Evolutionary conservation across 768 basidiomycete species (phyloP).

Genomic region (Lactifluus subvellereus): DNA sequence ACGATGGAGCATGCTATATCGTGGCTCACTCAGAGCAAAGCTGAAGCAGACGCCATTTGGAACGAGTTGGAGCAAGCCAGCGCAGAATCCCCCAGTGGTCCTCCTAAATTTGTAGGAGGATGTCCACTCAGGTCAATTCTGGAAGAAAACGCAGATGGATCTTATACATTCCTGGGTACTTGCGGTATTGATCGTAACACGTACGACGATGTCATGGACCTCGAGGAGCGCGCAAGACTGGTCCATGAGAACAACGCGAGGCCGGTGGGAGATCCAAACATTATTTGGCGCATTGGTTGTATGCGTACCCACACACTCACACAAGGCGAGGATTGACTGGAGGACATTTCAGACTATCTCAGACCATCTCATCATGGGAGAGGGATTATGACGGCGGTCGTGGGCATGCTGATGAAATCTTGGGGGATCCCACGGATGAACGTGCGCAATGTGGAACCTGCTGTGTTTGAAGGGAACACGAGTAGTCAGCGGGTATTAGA

Average conservation of each 20-base stretch:
- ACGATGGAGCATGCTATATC: slow-evolving; percentile 34
- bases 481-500: slow-evolving; percentile 61
- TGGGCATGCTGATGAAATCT: slow-evolving; percentile 45
- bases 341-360: slow-evolving; percentile 46
- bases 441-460: slow-evolving; percentile 40
- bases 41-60: slow-evolving; percentile 26
- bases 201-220: slow-evolving; percentile 34
- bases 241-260: slow-evolving; percentile 39
- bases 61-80: slow-evolving; percentile 28
- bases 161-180: slow-evolving; percentile 48
- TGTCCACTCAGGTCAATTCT: slow-evolving; percentile 16
- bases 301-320: slow-evolving; percentile 18
- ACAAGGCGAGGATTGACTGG: neutral
- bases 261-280: slow-evolving; percentile 45
- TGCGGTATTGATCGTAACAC: slow-evolving; percentile 34
- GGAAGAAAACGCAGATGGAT: slow-evolving; percentile 36
- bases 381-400: slow-evolving; percentile 69
- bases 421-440: slow-evolving; percentile 69
- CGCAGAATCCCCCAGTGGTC: slow-evolving; percentile 29
- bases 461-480: slow-evolving; percentile 46
- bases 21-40: slow-evolving; percentile 32
- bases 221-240: slow-evolving; percentile 33
- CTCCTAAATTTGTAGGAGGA: slow-evolving; percentile 4
- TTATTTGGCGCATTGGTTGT: slow-evolving; percentile 62
- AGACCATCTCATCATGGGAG: slow-evolving; percentile 54